Conservation (phyloP, 257 asterid genomes). For the Jasminum sambac region DNA sequence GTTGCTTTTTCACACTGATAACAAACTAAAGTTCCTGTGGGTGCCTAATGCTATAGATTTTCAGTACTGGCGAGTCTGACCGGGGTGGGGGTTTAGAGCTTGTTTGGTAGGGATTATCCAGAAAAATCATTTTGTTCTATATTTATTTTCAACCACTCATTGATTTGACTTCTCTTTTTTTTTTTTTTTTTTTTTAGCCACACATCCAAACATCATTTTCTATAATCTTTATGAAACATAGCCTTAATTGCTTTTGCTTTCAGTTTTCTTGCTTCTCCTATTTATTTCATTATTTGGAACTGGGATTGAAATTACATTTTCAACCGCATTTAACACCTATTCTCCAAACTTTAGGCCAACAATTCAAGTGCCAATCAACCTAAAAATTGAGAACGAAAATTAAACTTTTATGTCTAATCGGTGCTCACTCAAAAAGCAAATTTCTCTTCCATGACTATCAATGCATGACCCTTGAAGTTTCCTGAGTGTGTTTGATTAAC, state of each 20-base stretch:
- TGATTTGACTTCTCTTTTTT: too few relatives aligned
- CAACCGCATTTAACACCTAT: background rate
- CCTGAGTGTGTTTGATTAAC: too few relatives aligned
- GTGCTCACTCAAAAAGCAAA: slow-evolving; percentile 10
- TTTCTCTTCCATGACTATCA: slow-evolving; percentile 12
- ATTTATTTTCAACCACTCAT: too few relatives aligned
- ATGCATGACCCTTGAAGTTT: slow-evolving; percentile 2
- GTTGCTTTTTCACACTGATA: background rate
- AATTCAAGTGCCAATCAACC: background rate
- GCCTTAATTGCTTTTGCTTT: background rate
- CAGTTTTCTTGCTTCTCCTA: background rate
- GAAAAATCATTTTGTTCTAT: too few relatives aligned
- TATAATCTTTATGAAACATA: too few relatives aligned
- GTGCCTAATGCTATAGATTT: background rate
- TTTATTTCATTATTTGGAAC: background rate
- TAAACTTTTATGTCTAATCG: background rate
- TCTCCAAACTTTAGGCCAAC: background rate
- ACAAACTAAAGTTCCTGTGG: background rate
- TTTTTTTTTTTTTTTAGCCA: too few relatives aligned
- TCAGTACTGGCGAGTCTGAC: background rate
- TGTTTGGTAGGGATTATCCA: too few relatives aligned
- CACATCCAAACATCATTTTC: too few relatives aligned
- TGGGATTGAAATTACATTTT: background rate
- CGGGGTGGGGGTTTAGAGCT: background rate
- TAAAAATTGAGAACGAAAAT: background rate